Base-by-base conservation (phyloP, 2,329 filamentous ascomycete species). In the Verticillium alfalfae region DNA sequence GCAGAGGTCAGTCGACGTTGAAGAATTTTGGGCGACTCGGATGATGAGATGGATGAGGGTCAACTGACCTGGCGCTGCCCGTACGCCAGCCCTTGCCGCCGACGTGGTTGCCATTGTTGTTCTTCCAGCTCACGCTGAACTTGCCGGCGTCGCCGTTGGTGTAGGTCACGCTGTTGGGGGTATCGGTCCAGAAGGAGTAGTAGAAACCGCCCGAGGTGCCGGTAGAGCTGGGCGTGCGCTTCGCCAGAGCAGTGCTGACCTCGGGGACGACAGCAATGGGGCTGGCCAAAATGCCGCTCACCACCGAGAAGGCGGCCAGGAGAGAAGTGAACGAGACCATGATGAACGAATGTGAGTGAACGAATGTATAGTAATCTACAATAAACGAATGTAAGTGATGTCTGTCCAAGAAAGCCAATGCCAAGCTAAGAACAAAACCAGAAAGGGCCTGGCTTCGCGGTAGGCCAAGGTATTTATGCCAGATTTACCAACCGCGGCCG, bases 61-160 rank as follows among this genome's bases (percentile, higher is more conserved):
- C 10, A 16, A 58, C 63, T 52, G 18, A 52, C 34, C 61, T 62
- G n/a, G 69, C 65, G 59, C 66, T 67, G 63, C 83, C 84, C 37
- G 82, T 78, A 62, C 78, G 78, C 84, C 84, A 86, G 55, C 84
- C 84, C 72, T 86, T 86, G 63, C 84, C 84, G 64, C 74, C 81
- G 52, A 84, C 82, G 60, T 84, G 82, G 75, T 85, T 83, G 59
- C 79, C 79, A 34, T 69, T 71, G 69, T 77, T 75, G 58, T 64
- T 70, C 7, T 12, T 52, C 79, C 79, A 83, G 54, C 65, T 68
- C 2, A 77, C 72, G 36, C 64, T 71, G 72, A 81, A 82, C 52
- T 71, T 65, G 18, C 78, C 78, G 10, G 65, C 68, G 7, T 67
- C 63, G n/a, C 74, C 75, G 66, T 79, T 80, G 67, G 66, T 76